Conservation (phyloP, 768 basidiomycete species). For the Tylopilus intermedius region DNA sequence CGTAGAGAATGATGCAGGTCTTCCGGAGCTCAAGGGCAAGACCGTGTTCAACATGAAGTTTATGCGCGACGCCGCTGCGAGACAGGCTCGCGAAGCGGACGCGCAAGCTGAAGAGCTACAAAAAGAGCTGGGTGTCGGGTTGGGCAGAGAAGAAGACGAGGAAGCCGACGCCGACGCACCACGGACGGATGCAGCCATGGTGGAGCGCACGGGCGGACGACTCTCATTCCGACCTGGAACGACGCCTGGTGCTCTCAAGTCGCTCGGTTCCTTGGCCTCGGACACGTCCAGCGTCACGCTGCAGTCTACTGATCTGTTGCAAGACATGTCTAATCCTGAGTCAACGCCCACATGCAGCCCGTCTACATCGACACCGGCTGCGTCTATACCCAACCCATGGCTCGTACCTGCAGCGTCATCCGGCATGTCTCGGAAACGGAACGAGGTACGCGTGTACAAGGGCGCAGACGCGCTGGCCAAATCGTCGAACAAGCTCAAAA, state of each 20-base stretch:
- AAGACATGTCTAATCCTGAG: slow-evolving; percentile 24
- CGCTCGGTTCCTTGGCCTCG: slow-evolving; percentile 35
- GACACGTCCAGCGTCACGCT: slow-evolving; percentile 69
- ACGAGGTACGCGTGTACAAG: slow-evolving; percentile 68
- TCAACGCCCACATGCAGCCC: slow-evolving; percentile 8
- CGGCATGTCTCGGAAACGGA: slow-evolving; percentile 63
- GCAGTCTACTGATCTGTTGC: slow-evolving; percentile 51
- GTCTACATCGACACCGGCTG: slow-evolving; percentile 5
- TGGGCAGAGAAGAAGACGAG: slow-evolving; percentile 13
- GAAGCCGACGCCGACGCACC: slow-evolving; percentile 27
- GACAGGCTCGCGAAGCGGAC: slow-evolving; percentile 53
- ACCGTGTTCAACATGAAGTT: slow-evolving; percentile 95
- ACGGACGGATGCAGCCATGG: slow-evolving; percentile 31
- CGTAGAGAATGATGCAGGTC: slow-evolving; percentile 31
- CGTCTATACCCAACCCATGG: slow-evolving; percentile 70
- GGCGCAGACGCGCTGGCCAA: slow-evolving; percentile 56
- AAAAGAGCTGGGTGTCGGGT: slow-evolving; percentile 43
- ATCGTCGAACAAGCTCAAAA: slow-evolving; percentile 71
- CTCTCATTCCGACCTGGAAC: slow-evolving; percentile 48
- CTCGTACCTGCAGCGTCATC: slow-evolving; percentile 41
- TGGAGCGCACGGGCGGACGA: slow-evolving; percentile 34
- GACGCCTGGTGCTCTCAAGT: slow-evolving; percentile 6
- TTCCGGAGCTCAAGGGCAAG: slow-evolving; percentile 40
- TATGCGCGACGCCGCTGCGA: slow-evolving; percentile 87
- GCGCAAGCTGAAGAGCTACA: slow-evolving; percentile 69